Base-by-base conservation (phyloP, 2,329 filamentous ascomycete genomes). In the Botrytis fabae region DNA sequence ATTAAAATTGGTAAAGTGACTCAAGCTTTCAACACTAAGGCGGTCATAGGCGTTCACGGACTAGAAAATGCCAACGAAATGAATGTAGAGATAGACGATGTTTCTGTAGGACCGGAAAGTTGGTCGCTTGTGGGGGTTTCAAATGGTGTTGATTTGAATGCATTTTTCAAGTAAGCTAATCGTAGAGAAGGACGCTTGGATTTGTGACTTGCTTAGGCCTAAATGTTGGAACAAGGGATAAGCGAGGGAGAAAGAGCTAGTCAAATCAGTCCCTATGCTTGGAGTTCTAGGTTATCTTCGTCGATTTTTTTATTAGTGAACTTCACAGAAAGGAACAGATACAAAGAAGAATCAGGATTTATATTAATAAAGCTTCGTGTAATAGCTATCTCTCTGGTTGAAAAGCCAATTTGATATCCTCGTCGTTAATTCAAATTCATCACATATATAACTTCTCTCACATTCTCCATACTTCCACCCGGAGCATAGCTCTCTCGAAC, bases 381-480 rank as follows among this genome's bases (percentile, higher is more conserved):
- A 51, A 22, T 6, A 14, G 22, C 22, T n/a, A 12, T n/a, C 48
- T 51, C 9, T n/a, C 22, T n/a, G 10, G 12, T 4, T 25, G 10
- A n/a, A 2, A 51, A 22, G 10, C 22, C 4, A 5, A 12, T 51
- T 51, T 22, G 22, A 51, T n/a, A 51, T 25, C 22, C 22, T 48
- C 9, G 10, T 25, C 0, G 6, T 25, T 12, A 14, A 25, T 48
- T 25, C 10, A 48, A 48, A 25, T 51, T 14, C 10, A 6, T n/a
- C 25, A 51, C 22, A n/a, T n/a, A 0, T 0, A 51, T 10, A 1
- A 4, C 5, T 14, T n/a, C 48, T 25, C 22, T n/a, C 22, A 14
- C 48, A 4, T 14, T 51, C 22, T 1, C 22, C 4, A n/a, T 9
- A n/a, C 12, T n/a, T 51, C 48, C 4, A 14, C 9, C 46, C 8